Evolutionary conservation across 805 yeast genomes (phyloP).

Genomic region (Kuraishia borneana): DNA sequence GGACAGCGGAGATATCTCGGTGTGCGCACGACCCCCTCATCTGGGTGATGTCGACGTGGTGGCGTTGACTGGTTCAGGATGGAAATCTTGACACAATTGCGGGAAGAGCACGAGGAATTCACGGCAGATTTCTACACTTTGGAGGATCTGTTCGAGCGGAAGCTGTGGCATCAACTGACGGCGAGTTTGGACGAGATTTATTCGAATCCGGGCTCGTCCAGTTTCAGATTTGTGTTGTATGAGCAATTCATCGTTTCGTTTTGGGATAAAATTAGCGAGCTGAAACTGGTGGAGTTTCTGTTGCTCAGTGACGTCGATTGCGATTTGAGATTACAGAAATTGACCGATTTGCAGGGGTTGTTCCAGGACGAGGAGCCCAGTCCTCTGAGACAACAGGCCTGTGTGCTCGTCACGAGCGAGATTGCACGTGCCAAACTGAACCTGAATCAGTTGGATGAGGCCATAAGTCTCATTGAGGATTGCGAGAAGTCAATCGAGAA

Average conservation of each 20-base stretch:
- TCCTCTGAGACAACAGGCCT: slow-evolving; percentile 34
- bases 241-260: slow-evolving; percentile 60
- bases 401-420: slow-evolving; percentile 52
- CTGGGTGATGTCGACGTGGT: no score
- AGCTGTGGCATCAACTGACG: slow-evolving; percentile 92
- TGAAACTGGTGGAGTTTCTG: slow-evolving; percentile 69
- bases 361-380: slow-evolving; percentile 12
- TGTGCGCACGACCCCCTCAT: no score
- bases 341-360: slow-evolving; percentile 25
- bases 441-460: slow-evolving; percentile 39
- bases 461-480: slow-evolving; percentile 58
- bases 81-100: no score
- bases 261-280: slow-evolving; percentile 61
- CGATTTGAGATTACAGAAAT: slow-evolving; percentile 29
- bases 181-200: slow-evolving; percentile 53
- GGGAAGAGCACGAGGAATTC: slow-evolving; percentile 51
- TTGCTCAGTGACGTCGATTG: slow-evolving; percentile 38
- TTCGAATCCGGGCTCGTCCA: slow-evolving; percentile 35
- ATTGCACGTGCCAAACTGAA: slow-evolving; percentile 61
- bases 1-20: no score
- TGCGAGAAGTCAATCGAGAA: slow-evolving; percentile 47
- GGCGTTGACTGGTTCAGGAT: no score
- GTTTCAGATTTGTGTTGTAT: slow-evolving; percentile 55
- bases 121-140: slow-evolving; percentile 49
- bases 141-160: slow-evolving; percentile 80